Conservation (phyloP, 495 filamentous ascomycete species). For the Penicillium verhagenii region DNA sequence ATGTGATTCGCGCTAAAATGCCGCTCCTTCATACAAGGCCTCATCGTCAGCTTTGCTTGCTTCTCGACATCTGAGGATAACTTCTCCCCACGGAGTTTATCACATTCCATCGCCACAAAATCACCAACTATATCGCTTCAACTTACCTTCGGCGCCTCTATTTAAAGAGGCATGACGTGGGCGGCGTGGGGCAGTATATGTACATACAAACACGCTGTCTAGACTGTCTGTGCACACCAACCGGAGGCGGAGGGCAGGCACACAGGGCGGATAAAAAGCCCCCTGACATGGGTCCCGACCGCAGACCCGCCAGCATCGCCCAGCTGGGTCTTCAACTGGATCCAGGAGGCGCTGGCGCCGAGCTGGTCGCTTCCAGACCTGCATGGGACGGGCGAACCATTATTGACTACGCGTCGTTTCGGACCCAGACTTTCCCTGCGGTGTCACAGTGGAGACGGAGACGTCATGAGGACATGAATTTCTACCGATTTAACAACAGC, state of each 20-base stretch:
- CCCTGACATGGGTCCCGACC: background rate
- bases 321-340: constrained; percentile 31
- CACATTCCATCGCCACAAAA: no score
- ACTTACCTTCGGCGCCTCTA: no score
- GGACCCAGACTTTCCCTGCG: background rate
- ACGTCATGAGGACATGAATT: background rate
- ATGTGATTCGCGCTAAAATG: no score
- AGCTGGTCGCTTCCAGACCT: constrained; percentile 35
- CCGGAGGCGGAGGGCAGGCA: no score
- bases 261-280: no score
- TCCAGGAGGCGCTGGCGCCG: constrained; percentile 26
- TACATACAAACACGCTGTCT: no score
- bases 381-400: constrained; percentile 30
- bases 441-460: background rate
- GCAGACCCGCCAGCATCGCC: constrained; percentile 22
- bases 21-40: background rate
- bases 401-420: constrained; percentile 21
- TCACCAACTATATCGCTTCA: no score
- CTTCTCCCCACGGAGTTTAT: no score
- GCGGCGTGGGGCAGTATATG: background rate
- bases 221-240: background rate
- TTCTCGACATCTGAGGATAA: no score
- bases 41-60: no score
- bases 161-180: background rate
- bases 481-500: background rate